Base-by-base conservation (phyloP, 768 basidiomycete species). In the Pisolithus microcarpus region DNA sequence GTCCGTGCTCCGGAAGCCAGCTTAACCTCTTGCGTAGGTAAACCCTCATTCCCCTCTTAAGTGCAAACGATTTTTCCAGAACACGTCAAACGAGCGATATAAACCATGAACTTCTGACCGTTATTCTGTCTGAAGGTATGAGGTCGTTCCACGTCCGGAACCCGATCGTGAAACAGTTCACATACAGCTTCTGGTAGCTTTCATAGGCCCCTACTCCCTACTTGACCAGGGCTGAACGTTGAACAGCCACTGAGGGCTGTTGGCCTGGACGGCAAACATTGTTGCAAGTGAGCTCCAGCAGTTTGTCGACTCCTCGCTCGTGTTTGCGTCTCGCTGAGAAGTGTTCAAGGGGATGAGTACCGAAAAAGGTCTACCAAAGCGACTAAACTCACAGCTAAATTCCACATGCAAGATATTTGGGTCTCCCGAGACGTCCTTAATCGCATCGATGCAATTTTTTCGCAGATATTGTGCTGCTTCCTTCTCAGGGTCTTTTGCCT, bases 11-110 rank as follows among this genome's bases (percentile, higher is more conserved):
- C 38, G 40, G n/a, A 2, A n/a, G 21, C 18, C 18, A 49, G 15
- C 30, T 53, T 31, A 19, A 44, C 37, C 23, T 19, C 16, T 34
- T 34, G 13, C 15, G 5, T 7, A 38, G 23, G 48, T 34, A 9
- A 24, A 50, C 19, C 4, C 10, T 16, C 15, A 28, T 7, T 38
- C 26, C 47, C 23, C 21, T 43, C 15, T 36, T 23, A 23, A 38
- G 28, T 9, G 38, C 37, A 49, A 61, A 63, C 23, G 60, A 28
- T 23, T 44, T 59, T 30, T 59, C 61, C 53, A 63, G 51, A 13
- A 64, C 43, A 30, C 57, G 50, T 2, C 13, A 59, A 24, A 48
- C 63, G 58, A 30, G 61, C 43, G 44, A 64, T 64, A 43, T 63
- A 64, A 8, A 50, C 52, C 56, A 64, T 64, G 5, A 64, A 49